Percentiles rank a stretch among this genome's conserved stretches.
Conservation (phyloP, 306 rosid genomes). For the Spatholobus suberectus region DNA sequence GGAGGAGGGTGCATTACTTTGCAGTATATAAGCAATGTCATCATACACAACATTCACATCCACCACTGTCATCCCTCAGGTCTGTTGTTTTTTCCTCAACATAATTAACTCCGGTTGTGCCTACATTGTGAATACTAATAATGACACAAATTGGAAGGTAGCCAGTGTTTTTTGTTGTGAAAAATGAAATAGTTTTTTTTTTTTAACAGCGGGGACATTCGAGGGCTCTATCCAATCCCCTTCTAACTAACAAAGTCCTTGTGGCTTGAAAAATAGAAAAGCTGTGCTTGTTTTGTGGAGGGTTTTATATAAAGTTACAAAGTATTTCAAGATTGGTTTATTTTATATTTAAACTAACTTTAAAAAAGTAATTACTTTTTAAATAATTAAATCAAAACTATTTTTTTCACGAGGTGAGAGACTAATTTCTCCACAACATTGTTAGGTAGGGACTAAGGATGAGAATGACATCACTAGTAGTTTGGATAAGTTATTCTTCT, state of each 20-base stretch:
- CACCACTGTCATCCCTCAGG: slow-evolving; percentile 94
- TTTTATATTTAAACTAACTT: not conserved
- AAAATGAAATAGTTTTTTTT: not conserved
- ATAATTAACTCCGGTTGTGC: too few relatives aligned
- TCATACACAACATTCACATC: slow-evolving; percentile 88
- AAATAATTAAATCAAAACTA: not conserved
- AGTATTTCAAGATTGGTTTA: not conserved
- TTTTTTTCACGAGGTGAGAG: not conserved
- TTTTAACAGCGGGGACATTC: not conserved
- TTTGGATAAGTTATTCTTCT: not conserved
- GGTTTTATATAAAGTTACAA: not conserved
- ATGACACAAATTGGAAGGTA: not conserved
- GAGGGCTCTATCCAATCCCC: not conserved
- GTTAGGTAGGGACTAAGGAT: not conserved
- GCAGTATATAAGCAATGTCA: slow-evolving; percentile 89
- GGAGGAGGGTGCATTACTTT: slow-evolving; percentile 97
- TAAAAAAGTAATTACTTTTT: slow-evolving; percentile 2
- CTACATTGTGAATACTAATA: too few relatives aligned
- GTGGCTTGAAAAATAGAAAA: not conserved
- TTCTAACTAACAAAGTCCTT: not conserved
- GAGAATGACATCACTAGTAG: not conserved
- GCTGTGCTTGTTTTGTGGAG: not conserved
- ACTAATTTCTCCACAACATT: not conserved
- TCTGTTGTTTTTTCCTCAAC: slow-evolving; percentile 11
- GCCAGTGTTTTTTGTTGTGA: not conserved